Conservation (phyloP, 768 basidiomycete species). For the Leucocoprinus leucothites region DNA sequence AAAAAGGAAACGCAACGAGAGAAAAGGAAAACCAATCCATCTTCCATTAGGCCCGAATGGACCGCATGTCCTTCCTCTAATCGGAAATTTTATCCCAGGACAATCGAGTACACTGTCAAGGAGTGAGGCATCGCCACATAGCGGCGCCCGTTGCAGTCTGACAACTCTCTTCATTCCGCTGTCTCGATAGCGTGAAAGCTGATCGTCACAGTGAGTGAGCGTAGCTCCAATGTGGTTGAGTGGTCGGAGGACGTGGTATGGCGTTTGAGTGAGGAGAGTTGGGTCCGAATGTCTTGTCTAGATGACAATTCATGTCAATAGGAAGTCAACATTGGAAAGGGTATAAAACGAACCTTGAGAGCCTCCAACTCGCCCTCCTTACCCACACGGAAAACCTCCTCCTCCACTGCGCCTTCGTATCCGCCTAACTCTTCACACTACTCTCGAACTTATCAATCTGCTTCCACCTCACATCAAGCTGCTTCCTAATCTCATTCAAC, state of each 20-base stretch:
- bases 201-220: conserved; percentile 73
- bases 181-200: too few relatives aligned
- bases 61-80: too few relatives aligned
- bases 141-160: conserved; percentile 78
- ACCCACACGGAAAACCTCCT: conserved; percentile 69
- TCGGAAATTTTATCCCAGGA: conserved; percentile 76
- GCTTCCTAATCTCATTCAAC: conserved; percentile 76
- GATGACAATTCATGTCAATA: conserved; percentile 44
- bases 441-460: conserved; percentile 92
- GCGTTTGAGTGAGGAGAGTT: conserved; percentile 61
- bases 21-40: too few relatives aligned
- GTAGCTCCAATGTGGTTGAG: conserved; percentile 58
- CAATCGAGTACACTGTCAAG: too few relatives aligned
- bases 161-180: conserved; percentile 82
- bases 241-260: conserved; percentile 48
- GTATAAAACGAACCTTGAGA: conserved; percentile 56
- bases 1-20: too few relatives aligned
- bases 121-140: too few relatives aligned
- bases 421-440: conserved; percentile 76
- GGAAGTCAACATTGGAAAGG: too few relatives aligned
- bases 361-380: conserved; percentile 92
- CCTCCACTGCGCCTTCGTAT: conserved; percentile 82
- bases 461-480: conserved; percentile 85
- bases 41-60: too few relatives aligned
- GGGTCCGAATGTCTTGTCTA: conserved; percentile 69